Evolutionary conservation across 2,329 filamentous ascomycete genomes (phyloP), one percentile per base, ranked within the genome.

Genomic region (Alternaria panax): DNA sequence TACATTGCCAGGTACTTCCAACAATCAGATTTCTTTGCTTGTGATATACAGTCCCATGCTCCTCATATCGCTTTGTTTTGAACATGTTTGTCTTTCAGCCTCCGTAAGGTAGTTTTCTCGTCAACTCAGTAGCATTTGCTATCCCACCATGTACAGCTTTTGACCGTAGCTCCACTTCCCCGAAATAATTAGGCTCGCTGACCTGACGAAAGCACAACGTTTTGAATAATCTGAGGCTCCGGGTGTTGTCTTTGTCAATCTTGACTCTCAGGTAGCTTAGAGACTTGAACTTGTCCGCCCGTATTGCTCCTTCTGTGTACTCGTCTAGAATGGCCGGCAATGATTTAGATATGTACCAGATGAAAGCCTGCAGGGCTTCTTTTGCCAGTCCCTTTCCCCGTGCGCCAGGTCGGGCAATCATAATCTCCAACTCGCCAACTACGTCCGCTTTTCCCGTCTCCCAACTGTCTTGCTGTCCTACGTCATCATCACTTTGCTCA

Each of bases 351-450:
- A 97, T 81, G 71, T 93, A 98, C 45, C 82, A 77, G 50, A 97
- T 71, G 56, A 98, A 90, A 0, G 87, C 80, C 3, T 87, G 73
- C 1, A 97, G 82, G 0, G 90, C 86, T 0, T 86, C 85, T 5
- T 83, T 81, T 0, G 92, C 93, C 7, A 88, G 80, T 0, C 92
- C 92, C 7, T 82, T 80, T 0, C 89, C 82, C 24, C 89, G 87
- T 28, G 87, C 79, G 0, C 75, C 71, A 5, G 79, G 79, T 2
- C 81, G 80, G 0, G 92, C 92, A 62, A 97, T 88, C 93, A 97
- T 96, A 64, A 97, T 86, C 77, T 96, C 92, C 7, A 97, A 79
- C 73, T 96, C 93, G 24, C 91, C 93, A 4, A 90, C 77, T 9
- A 83, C 66, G 20, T 22, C 25, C 36, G 24, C 34, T n/a, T 51